These are phyloP conservation scores for Rosellinia necatrix DNA, from an alignment of 2,329 filamentous ascomycete species.

Conservation along the genomic window DNA sequence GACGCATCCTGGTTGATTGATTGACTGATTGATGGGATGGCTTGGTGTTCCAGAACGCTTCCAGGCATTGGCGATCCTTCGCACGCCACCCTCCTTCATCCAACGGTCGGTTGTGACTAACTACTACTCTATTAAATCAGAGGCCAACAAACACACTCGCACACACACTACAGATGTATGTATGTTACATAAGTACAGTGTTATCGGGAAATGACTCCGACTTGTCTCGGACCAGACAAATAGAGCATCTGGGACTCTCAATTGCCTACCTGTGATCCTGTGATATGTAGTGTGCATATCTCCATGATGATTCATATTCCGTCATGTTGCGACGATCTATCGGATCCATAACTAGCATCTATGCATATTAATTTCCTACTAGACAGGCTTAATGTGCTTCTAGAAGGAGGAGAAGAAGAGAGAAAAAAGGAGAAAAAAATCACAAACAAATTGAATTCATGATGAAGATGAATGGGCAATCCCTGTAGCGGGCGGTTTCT, in stretches of 20 bases:
- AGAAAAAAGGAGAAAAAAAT: too few relatives aligned
- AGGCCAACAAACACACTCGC: too few relatives aligned
- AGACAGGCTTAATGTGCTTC: too few relatives aligned
- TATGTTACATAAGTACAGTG: background rate
- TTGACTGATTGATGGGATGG: background rate
- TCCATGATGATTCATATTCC: background rate
- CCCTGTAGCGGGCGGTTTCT: conserved; percentile 21
- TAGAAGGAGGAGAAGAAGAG: too few relatives aligned
- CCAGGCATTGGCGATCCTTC: background rate
- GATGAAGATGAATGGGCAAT: conserved; percentile 14
- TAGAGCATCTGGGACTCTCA: too few relatives aligned
- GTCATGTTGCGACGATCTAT: background rate
- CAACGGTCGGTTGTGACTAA: too few relatives aligned
- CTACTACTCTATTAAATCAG: too few relatives aligned
- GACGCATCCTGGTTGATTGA: background rate
- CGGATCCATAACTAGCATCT: background rate
- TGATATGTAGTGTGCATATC: too few relatives aligned
- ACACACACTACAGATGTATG: background rate
- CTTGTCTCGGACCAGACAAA: too few relatives aligned
- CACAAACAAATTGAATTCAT: conserved; percentile 10
- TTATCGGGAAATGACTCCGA: conserved; percentile 1
- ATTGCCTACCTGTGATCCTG: too few relatives aligned
- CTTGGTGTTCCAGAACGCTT: conserved; percentile 14
- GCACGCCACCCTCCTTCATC: too few relatives aligned
- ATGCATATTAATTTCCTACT: too few relatives aligned